Evolutionary conservation across 2,329 filamentous ascomycete species (phyloP), one percentile per base, ranked within the genome.

Genomic region (Pseudocercospora macadamiae): DNA sequence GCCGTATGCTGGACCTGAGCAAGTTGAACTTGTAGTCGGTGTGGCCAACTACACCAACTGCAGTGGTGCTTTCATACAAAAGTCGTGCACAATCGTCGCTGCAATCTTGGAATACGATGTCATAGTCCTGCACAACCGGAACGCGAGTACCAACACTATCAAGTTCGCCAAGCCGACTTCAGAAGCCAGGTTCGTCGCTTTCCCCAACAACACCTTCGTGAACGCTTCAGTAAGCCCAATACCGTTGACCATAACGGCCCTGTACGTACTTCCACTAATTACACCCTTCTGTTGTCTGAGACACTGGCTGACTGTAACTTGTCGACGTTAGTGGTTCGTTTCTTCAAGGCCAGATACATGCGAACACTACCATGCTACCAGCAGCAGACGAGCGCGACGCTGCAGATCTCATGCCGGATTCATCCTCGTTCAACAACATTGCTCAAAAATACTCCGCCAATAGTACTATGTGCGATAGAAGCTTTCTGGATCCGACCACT

Each of bases 21-120:
- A 30, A 16, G 47, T 56, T 5, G 32, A 51, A 19, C 30, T 56
- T 8, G 32, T 30, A 14, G 36, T 51, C 8, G 54, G 54, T 12
- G 47, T 42, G n/a, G 54, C 54, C 4, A 56, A 56, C 14, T 56
- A 39, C 23, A 51, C 10, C 45, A 16, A 51, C 34, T 56, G 54
- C 54, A 42, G 7, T 2, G 54, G 54, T 12, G 19, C 25, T 3
- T 64, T 60, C 30, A 34, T 39, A 4, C 45, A 59, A n/a, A 60
- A 39, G 4, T 32, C 21, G 8, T 64, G 62, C 32, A 45, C 36
- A 10, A 51, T 57, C 25, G 54, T 61, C 14, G 28, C 62, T 4
- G 57, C 57, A 5, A 60, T 62, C 28, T 37, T 64, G 10, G 62
- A 62, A 18, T 60, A 62, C 36, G 54, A 64, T 21, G 34, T 64